phyloP scores from a whole-genome alignment of 225 moss, liverwort and hornwort genomes.

The Takakia lepidozioides region DNA sequence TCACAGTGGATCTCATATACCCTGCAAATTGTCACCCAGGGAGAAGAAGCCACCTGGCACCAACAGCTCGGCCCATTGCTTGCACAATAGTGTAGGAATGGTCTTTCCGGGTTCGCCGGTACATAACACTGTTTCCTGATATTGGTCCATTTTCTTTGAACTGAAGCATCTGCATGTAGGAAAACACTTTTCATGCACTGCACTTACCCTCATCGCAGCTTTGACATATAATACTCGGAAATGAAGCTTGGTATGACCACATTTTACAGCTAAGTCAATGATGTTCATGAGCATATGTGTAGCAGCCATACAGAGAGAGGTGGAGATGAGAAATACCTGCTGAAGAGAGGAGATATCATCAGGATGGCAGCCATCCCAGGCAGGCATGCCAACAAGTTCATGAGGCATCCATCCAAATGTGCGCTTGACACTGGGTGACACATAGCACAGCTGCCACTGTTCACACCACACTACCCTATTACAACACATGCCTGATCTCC shows the following conservation, averaged over 20 bases:
- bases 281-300: too few species aligned
- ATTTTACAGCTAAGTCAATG: too few species aligned
- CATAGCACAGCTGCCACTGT: slow-evolving; percentile 54
- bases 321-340: slow-evolving; percentile 23
- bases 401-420: slow-evolving; percentile 51
- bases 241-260: too few species aligned
- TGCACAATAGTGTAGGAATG: slow-evolving; percentile 44
- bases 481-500: slow-evolving; percentile 1
- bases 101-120: slow-evolving; percentile 49
- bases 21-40: too few species aligned
- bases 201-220: too few species aligned
- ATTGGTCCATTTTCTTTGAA: slow-evolving; percentile 28
- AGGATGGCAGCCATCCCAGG: slow-evolving; percentile 57
- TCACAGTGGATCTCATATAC: too few species aligned
- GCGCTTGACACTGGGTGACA: slow-evolving; percentile 43
- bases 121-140: slow-evolving; percentile 40
- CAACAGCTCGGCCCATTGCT: slow-evolving; percentile 53
- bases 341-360: slow-evolving; percentile 40
- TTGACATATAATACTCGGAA: too few species aligned
- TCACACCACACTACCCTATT: slow-evolving; percentile 1
- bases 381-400: slow-evolving; percentile 53
- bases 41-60: slow-evolving; percentile 45
- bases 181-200: too few species aligned
- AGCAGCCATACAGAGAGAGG: too few species aligned
- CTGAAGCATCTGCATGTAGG: slow-evolving; percentile 60